These are phyloP conservation scores for Fusarium multiceps DNA, from an alignment of 2,329 filamentous ascomycete species.

Conservation along the genomic window DNA sequence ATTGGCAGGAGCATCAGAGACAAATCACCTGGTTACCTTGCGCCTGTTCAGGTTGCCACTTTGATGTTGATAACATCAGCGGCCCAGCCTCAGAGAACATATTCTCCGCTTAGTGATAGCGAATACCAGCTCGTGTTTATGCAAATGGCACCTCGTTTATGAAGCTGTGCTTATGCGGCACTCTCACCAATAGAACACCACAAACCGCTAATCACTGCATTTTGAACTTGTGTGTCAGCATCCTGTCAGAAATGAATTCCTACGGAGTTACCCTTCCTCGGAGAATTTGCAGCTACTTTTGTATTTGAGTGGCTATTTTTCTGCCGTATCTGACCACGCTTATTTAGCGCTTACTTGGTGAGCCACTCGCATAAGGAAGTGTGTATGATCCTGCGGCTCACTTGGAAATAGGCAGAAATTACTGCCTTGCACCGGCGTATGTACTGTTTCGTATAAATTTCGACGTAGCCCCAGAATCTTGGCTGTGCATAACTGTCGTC, in stretches of 20 bases:
- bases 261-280: background rate
- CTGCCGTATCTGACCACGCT: background rate
- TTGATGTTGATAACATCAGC: background rate
- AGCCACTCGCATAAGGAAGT: background rate
- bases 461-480: background rate
- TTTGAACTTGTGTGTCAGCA: background rate
- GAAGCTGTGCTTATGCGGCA: background rate
- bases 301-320: background rate
- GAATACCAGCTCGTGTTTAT: background rate
- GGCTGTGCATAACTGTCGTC: background rate
- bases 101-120: background rate
- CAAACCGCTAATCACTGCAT: background rate
- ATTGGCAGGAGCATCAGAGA: background rate
- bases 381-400: background rate
- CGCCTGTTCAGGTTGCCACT: background rate
- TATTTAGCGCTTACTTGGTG: background rate
- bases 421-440: no score
- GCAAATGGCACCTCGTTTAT: background rate
- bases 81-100: background rate
- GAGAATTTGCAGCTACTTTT: rapidly evolving
- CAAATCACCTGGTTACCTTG: rapidly evolving
- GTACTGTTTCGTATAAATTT: background rate
- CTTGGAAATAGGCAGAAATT: background rate
- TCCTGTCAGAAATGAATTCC: background rate
- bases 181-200: background rate